phyloP scores from a whole-genome alignment of 2,329 filamentous ascomycete species.

The Neofusicoccum ribis region DNA sequence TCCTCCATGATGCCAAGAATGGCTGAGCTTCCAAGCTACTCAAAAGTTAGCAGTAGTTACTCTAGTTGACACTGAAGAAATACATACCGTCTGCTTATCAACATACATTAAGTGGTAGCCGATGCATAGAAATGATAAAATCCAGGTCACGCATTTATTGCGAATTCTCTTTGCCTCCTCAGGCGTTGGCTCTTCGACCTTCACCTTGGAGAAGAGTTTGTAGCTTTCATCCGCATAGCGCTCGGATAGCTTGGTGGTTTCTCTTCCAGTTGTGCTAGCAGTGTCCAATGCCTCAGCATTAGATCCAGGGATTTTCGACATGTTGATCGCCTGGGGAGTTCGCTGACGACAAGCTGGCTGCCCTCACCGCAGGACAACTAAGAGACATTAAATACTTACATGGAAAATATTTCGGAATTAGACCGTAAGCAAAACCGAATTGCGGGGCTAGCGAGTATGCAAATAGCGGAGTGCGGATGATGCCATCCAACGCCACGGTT shows the following conservation, averaged over 20 bases:
- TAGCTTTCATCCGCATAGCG: conserved; percentile 46
- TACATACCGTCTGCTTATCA: conserved; percentile 38
- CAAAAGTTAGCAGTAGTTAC: background rate
- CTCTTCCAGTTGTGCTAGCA: background rate
- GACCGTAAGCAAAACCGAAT: background rate
- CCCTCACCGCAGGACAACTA: rapidly evolving
- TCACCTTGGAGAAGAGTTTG: conserved; percentile 42
- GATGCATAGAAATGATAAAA: conserved; percentile 42
- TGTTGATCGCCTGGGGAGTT: background rate
- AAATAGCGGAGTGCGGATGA: conserved; percentile 7
- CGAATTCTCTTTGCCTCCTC: conserved; percentile 34
- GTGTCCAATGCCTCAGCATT: background rate
- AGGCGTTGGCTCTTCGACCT: conserved; percentile 39
- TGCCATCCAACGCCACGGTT: background rate
- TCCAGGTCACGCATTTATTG: conserved; percentile 39
- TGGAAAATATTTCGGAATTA: background rate
- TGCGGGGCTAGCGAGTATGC: background rate
- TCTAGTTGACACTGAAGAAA: background rate
- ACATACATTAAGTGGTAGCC: conserved; percentile 46
- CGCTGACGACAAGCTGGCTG: background rate
- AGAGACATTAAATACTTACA: background rate
- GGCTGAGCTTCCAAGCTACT: conserved; percentile 27
- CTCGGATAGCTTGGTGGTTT: conserved; percentile 36
- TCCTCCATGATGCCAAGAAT: conserved; percentile 36
- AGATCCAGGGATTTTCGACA: background rate